Base-by-base conservation (phyloP, 2,329 filamentous ascomycete genomes). In the Pseudomassariella vexata region DNA sequence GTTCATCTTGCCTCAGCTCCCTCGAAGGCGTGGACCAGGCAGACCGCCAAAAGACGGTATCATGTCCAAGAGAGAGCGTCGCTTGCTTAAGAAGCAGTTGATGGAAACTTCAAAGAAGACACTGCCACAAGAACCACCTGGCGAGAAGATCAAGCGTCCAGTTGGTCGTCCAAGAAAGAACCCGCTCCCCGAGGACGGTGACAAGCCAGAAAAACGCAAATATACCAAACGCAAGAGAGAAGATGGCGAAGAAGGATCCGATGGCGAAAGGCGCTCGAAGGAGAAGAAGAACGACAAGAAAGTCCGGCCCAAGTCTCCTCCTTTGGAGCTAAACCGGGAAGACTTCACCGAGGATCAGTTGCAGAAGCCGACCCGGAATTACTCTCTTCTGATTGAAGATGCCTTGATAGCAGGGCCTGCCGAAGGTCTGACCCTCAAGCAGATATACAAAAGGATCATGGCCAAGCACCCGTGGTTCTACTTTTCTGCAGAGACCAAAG, bases 31-130 rank as follows among this genome's bases (percentile, higher is more conserved):
- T 44, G 85, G 85, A 10, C 85, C 85, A 8, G 85, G 85, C n/a
- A 67, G 85, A 32, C 85, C 85, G 14, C 85, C 85, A 0, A 89
- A 89, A 61, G 84, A 89, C 48, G 85, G 85, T 18, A 73, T 87
- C 51, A 85, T 88, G 76, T 89, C 84, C 2, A 88, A 88, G 58
- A 70, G 85, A 35, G 81, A 88, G 48, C 71, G 80, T 44, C 68
- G 76, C 12, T 55, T 78, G 28, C 68, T 79, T 6, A 76, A 80
- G 59, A 82, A 80, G 53, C 63, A 70, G 38, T 56, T 62, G 24
- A 63, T 68, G 40, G 70, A 73, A 39, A 57, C 57, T 44, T 67
- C 66, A 15, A 70, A 69, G 56, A 70, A 74, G 49, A 69, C 65
- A 5, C 44, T 66, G 19, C 65, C 68, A 6, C 67, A 66, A 37